Evolutionary conservation across 164 flowering plant species (phyloP).

Genomic region (Magnolia kwangsiensis): DNA sequence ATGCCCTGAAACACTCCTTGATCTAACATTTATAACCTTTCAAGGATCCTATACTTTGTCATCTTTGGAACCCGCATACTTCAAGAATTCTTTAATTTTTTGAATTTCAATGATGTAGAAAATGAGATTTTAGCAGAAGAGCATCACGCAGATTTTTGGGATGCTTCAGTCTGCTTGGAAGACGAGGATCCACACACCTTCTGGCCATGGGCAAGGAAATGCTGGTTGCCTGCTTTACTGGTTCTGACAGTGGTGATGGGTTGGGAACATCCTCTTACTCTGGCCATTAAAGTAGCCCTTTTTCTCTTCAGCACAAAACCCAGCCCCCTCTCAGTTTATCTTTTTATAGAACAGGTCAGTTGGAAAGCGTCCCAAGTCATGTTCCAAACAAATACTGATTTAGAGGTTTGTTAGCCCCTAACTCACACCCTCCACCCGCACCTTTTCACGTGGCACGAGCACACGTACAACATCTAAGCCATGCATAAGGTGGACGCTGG

Average conservation of each 20-base stretch:
- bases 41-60: not conserved
- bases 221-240: constrained; percentile 4
- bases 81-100: too few species aligned
- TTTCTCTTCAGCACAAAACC: constrained; percentile 8
- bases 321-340: constrained; percentile 5
- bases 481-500: not conserved
- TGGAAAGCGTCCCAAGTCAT: not conserved
- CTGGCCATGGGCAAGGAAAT: not conserved
- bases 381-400: not conserved
- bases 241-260: not conserved
- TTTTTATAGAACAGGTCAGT: constrained; percentile 9
- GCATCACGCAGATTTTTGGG: not conserved
- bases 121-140: constrained; percentile 5
- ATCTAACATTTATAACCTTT: not conserved
- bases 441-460: not conserved
- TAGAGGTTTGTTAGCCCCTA: not conserved
- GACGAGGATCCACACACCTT: constrained; percentile 7
- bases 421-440: not conserved
- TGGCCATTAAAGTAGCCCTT: constrained; percentile 3
- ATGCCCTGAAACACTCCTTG: not conserved
- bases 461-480: not conserved
- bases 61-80: not conserved
- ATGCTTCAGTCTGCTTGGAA: constrained; percentile 2
- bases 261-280: constrained; percentile 9
- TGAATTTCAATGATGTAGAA: not conserved